Base-by-base conservation (phyloP, 2,329 filamentous ascomycete genomes). In the Cladosporium oxysporum region DNA sequence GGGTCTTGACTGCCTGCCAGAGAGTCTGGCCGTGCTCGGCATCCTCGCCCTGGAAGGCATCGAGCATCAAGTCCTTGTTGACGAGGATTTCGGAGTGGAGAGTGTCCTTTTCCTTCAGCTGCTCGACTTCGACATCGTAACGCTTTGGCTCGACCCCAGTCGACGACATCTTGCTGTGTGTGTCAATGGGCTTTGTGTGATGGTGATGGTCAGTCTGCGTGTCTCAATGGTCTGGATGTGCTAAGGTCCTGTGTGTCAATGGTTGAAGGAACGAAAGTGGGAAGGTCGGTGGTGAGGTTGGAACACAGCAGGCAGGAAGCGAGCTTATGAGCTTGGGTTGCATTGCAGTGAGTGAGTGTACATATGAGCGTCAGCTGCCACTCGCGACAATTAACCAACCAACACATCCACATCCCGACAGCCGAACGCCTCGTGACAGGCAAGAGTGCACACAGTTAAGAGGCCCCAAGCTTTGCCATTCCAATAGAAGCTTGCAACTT, bases 31-130 rank as follows among this genome's bases (percentile, higher is more conserved):
- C 69, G 73, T 83, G 81, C 72, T 85, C 83, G 41, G 67, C 70
- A 65, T 79, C 81, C 76, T 88, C 86, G n/a, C 82, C 85, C 64
- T 85, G 81, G 71, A 85, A 82, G 66, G 84, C 84, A 69, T 80
- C 78, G 58, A 75, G 75, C 76, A 82, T 75, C 52, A 81, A 70
- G 55, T 79, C 76, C 21, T 71, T 28, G 66, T 81, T 76, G 55
- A 66, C 72, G 44, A 81, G 58, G 52, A 78, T 71, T 65, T 81
- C 78, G 29, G 72, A 68, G 29, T 79, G 71, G 18, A 73, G 69
- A n/a, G 75, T 66, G 61, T 78, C 74, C 52, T 78, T 83, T 23
- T 78, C 74, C 76, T 82, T 81, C 79, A 81, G 80, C 60, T 79
- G 77, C 68, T 77, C 71, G 66, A 75, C 67, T 64, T 72, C 67